These are phyloP conservation scores for Arachis hypogaea DNA, from an alignment of 306 rosid species.

Conservation along the genomic window DNA sequence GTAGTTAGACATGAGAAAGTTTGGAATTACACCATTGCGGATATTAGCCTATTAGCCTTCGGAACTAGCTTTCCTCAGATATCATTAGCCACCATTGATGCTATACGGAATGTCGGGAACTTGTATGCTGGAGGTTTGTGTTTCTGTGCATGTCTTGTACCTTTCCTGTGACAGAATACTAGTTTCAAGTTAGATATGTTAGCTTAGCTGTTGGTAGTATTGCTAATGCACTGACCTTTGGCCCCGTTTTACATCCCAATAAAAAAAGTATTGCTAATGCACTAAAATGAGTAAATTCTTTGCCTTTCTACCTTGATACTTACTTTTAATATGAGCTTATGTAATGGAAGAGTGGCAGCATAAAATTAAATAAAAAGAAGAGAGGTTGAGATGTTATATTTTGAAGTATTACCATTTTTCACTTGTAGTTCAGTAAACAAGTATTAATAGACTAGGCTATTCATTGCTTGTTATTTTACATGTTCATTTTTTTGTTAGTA, in stretches of 20 bases:
- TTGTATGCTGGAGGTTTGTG: constrained; percentile 91
- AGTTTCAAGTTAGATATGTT: constrained; percentile 27
- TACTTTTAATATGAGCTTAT: too few species aligned
- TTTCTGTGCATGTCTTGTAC: constrained; percentile 16
- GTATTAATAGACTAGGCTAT: constrained; percentile 11
- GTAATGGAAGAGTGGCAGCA: neutral
- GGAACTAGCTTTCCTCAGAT: constrained; percentile 99
- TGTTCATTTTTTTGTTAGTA: constrained; percentile 12
- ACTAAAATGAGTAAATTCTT: too few species aligned
- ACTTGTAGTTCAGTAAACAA: neutral
- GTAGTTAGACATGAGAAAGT: constrained; percentile 66
- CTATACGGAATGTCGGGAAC: constrained; percentile 75
- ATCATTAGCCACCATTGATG: constrained; percentile 94
- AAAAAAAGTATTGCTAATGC: too few species aligned
- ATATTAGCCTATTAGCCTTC: constrained; percentile 87
- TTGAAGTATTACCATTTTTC: constrained; percentile 19
- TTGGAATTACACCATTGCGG: constrained; percentile 96
- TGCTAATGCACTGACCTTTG: too few species aligned
- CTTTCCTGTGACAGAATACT: constrained; percentile 30
- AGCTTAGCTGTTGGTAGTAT: too few species aligned
- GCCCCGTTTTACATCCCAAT: too few species aligned
- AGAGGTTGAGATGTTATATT: neutral
- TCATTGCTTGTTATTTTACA: constrained; percentile 20
- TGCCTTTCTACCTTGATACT: too few species aligned
- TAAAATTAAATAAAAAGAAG: neutral